Base-by-base conservation (phyloP, 1,139 yeast genomes). In the Yamadazyma spencermartinsiae region DNA sequence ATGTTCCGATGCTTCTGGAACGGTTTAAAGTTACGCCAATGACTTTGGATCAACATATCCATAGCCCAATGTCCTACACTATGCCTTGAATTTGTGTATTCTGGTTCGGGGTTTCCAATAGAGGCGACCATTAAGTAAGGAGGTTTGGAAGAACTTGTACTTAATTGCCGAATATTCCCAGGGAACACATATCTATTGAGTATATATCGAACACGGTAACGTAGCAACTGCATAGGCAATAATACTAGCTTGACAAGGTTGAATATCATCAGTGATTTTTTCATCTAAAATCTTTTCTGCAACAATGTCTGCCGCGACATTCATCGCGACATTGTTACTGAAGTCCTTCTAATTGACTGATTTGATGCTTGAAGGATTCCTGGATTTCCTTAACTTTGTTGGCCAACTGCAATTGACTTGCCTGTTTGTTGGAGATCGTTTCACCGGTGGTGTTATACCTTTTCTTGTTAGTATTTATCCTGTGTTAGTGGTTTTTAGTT, bases 31-130 rank as follows among this genome's bases (percentile, higher is more conserved):
- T 44, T 34, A 3, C 35, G 45, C 69, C 69, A 60, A 38, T 53
- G 50, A 8, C 50, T 45, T 3, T 50, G 47, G 3, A 58, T 54
- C 11, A 74, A 44, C 48, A 49, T 55, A 35, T 71, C 67, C 39
- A 78, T 51, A 20, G 80, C 66, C 38, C 68, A 57, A 51, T 83
- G 87, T 2, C 96, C 96, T 0, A 82, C 86, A 45, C 82, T 86
- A 54, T 88, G 96, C 34, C 95, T 68, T 0, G 95, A 85, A 5
- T 68, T 68, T 12, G 61, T 59, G 50, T 76, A 86, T 34, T 67
- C 60, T 0, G 79, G 72, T 38, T 82, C 88, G 0, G 96, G 96
- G 53, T 88, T 88, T 0, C 96, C 96, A 3, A 88, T 65, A 0
- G 92, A 85, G 4, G 82, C 78, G 8, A 80, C 51, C 46, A 74